Evolutionary conservation across 2,329 filamentous ascomycete genomes (phyloP).

Genomic region (Myotisia sp.): DNA sequence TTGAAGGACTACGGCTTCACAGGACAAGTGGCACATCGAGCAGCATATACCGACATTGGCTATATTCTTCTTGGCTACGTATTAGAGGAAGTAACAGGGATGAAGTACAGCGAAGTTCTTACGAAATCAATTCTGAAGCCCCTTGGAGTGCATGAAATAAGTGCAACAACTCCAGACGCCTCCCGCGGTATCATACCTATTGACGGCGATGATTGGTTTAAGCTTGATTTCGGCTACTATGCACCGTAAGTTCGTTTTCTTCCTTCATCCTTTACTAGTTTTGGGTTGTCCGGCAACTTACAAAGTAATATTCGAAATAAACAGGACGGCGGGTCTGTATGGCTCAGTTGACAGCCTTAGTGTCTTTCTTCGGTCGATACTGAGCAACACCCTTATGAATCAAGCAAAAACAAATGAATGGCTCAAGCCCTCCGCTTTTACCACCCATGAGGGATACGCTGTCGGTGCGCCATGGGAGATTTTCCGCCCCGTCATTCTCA

Average conservation of each 20-base stretch:
- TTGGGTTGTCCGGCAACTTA: not conserved
- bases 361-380: not conserved
- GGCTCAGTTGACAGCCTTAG: not conserved
- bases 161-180: not conserved
- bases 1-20: slow-evolving; percentile 11
- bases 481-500: slow-evolving; percentile 3
- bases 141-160: slow-evolving; percentile 5
- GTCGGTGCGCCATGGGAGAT: slow-evolving; percentile 5
- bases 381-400: slow-evolving; percentile 1
- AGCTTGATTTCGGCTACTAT: slow-evolving; percentile 2
- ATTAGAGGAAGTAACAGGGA: slow-evolving; percentile 25
- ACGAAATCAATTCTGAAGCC: slow-evolving; percentile 26
- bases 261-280: not conserved
- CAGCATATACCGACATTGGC: slow-evolving; percentile 30
- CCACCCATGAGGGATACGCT: not conserved
- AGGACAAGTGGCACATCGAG: slow-evolving; percentile 13
- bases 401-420: not conserved
- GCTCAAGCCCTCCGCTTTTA: slow-evolving; percentile 3
- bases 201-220: slow-evolving; percentile 1
- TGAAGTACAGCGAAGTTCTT: slow-evolving; percentile 27
- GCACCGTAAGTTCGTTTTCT: not conserved
- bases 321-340: slow-evolving; percentile 2
- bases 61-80: slow-evolving; percentile 30
- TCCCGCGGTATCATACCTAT: slow-evolving; percentile 3
- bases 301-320: no score